Conservation (phyloP, 164 flowering plant genomes). For the Umbilicus rupestris region DNA sequence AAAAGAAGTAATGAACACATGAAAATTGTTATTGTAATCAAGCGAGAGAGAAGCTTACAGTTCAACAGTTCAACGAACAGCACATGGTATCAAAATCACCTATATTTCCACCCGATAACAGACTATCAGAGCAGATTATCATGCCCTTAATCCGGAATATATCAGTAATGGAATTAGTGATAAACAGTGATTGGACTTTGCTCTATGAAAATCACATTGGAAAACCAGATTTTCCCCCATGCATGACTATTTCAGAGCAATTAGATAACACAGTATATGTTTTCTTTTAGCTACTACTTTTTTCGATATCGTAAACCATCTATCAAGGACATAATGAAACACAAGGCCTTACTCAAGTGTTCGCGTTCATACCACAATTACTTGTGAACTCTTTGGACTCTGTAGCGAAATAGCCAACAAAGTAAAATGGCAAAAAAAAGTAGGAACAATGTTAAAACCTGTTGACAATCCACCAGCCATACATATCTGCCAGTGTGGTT, state of each 20-base stretch:
- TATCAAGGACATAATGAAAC: too few relatives aligned
- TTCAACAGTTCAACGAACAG: neutral
- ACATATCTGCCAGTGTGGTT: conserved; percentile 99
- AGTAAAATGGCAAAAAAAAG: neutral
- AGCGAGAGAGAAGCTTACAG: neutral
- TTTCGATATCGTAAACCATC: too few relatives aligned
- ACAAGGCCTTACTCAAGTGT: too few relatives aligned
- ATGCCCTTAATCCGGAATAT: neutral
- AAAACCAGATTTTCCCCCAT: neutral
- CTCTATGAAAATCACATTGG: neutral
- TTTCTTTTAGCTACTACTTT: neutral
- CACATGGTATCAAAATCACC: neutral
- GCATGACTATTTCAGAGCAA: neutral
- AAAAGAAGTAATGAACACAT: conserved; percentile 7
- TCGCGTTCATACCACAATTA: neutral
- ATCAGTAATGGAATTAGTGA: neutral
- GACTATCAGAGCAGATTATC: neutral
- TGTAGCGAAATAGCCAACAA: too few relatives aligned
- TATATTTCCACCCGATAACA: neutral
- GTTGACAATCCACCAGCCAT: conserved; percentile 96
- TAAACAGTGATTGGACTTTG: neutral
- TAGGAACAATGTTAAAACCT: conserved; percentile 31
- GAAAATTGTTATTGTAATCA: conserved; percentile 2
- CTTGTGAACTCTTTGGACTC: neutral
- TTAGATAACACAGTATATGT: neutral